Evolutionary conservation across 2,329 filamentous ascomycete species (phyloP), one percentile per base, ranked within the genome.

Genomic region (Aspergillus thermomutatus): DNA sequence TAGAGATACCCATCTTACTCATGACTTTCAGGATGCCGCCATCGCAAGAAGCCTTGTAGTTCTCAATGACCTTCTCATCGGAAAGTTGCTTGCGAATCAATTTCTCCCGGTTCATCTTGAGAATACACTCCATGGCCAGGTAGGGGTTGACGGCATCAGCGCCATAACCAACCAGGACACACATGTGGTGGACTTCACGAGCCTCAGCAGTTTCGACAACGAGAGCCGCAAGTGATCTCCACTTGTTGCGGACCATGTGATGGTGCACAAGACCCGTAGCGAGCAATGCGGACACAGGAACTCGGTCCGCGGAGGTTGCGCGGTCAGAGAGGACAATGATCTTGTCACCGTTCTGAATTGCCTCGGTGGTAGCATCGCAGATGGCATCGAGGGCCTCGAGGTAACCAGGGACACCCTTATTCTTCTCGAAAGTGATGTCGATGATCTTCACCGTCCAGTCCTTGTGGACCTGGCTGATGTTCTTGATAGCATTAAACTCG

Each of bases 1-100:
- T 97, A 6, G 93, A 97, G 63, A 97, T 97, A 80, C 93, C 93
- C 93, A 97, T 97, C 82, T 97, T 97, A 75, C 89, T 94, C 93
- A 97, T 97, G 73, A 97, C 93, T 78, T 97, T 97, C 62, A 97
- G 82, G 62, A 97, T 96, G 79, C 93, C 93, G 70, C 93, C 93
- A 66, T 97, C 92, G 68, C 90, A 93, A 60, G 93, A 97, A 75
- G 95, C 90, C 79, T 95, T 96, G 83, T 97, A 97, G 80, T 97
- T 97, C 68, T 88, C 87, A 64, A 97, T 92, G 55, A 97, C 86
- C 67, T 87, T 83, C 59, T 96, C 88, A 57, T 94, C 85, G 21
- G 83, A 84, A 46, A 96, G 80, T 75, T 94, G 89, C 83, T 95
- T 96, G 75, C 92, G 89, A 75, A 97, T 95, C 60, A 97, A 80